A percentile compares a stretch with the other conserved stretches of the same genome.
Evolutionary conservation across 179 eudicot genomes (phyloP).

Genomic region (Sideroxylon spinosum): DNA sequence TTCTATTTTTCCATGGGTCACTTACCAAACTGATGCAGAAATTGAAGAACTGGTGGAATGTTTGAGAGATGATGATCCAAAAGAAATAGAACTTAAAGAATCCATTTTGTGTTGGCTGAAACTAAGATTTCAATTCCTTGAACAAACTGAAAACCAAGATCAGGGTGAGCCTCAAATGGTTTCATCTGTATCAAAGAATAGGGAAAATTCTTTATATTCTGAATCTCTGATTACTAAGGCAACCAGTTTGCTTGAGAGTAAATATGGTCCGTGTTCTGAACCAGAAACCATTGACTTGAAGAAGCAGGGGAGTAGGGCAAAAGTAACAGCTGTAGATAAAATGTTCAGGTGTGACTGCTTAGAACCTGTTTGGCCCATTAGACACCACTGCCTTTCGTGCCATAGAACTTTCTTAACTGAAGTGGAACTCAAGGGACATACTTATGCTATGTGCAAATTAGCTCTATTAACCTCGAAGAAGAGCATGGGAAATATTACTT

Average conservation of each 20-base stretch:
- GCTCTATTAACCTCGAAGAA: slow-evolving; percentile 26
- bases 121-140: slow-evolving; percentile 29
- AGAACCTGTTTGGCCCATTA: slow-evolving; percentile 61
- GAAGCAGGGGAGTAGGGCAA: slow-evolving; percentile 34
- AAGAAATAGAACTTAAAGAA: slow-evolving; percentile 52
- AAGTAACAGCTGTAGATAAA: slow-evolving; percentile 29
- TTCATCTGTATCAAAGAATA: slow-evolving; percentile 13
- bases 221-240: slow-evolving; percentile 43
- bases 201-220: slow-evolving; percentile 20
- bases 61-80: slow-evolving; percentile 42
- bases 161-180: slow-evolving; percentile 16
- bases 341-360: slow-evolving; percentile 57
- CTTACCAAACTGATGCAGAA: slow-evolving; percentile 50
- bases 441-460: slow-evolving; percentile 31
- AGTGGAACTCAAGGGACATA: slow-evolving; percentile 41
- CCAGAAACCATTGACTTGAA: slow-evolving; percentile 28
- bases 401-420: slow-evolving; percentile 45
- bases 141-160: slow-evolving; percentile 29
- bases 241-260: slow-evolving; percentile 37
- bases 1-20: slow-evolving; percentile 40
- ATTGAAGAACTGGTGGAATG: slow-evolving; percentile 40
- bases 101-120: slow-evolving; percentile 45
- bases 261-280: slow-evolving; percentile 43
- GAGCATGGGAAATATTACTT: slow-evolving; percentile 27
- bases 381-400: slow-evolving; percentile 53